Base-by-base conservation (phyloP, 148 eudicot genomes). In the Persicaria tinctoria region DNA sequence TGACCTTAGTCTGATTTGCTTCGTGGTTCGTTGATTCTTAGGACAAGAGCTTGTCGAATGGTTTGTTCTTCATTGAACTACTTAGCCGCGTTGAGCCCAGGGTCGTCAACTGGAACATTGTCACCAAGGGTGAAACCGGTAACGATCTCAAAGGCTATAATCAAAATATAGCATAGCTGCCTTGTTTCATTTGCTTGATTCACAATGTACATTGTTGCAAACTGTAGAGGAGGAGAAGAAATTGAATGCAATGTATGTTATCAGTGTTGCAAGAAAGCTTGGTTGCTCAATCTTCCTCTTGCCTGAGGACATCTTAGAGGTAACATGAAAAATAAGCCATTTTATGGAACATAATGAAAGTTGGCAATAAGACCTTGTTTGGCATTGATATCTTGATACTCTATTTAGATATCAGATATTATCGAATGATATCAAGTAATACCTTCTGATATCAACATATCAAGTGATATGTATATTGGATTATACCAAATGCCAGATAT, bases 291-390 rank as follows among this genome's bases (percentile, higher is more conserved):
- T 93, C 70, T 93, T 93, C 83, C 83, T 93, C 83, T 79, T 93
- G 87, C 98, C 98, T 0, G 98, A 93, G 80, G 98, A 93, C 80
- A 89, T 93, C 74, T 91, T 93, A 79, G 91, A 93, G 98, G 98
- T 88, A 23, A 1, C 53, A 50, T 8, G 53, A 8, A 50, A 50
- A 9, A 9, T 50, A 50, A 50, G 0, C 53, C 8, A 50, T 50
- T 7, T 50, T 50, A 50, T 50, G 53, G 13, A 50, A 3, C 53
- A 50, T 8, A 50, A 9, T 8, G 12, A 12, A 50, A 50, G 9
- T 6, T 8, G 8, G 12, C 53, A 50, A 50, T 8, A 50, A 6
- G 53, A 50, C 10, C 9, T 6, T 8, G 12, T 50, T 50, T 50
- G 53, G 9, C 0, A 32, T 32, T 32, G 41, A 32, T 32, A 32